Conservation (phyloP, 805 yeast species). For the Yamadazyma philogaea region DNA sequence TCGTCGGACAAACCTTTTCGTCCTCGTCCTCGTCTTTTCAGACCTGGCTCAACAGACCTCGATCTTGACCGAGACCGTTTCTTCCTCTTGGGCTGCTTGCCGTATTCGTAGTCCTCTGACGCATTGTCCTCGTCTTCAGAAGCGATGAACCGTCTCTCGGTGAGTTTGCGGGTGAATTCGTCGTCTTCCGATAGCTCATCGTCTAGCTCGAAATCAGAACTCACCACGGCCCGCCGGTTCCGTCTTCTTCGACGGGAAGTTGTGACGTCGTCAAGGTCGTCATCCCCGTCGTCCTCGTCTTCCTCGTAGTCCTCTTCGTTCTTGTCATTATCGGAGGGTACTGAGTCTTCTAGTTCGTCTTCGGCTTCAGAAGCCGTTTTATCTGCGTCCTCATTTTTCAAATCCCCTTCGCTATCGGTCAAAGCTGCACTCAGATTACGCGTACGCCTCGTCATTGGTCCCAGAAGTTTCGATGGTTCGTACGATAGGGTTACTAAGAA, state of each 20-base stretch:
- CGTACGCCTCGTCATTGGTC: conserved; percentile 16
- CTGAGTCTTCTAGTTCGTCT: conserved; percentile 8
- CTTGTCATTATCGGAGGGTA: conserved; percentile 17
- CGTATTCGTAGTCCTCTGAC: conserved; percentile 22
- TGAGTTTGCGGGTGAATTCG: conserved; percentile 28
- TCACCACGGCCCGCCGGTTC: conserved; percentile 8
- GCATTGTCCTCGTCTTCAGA: conserved; percentile 30
- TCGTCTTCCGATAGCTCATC: conserved; percentile 20
- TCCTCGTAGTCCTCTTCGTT: conserved; percentile 21
- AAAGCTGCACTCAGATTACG: conserved; percentile 1
- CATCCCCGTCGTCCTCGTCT: conserved; percentile 13
- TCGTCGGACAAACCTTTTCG: not conserved
- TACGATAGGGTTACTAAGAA: conserved; percentile 16
- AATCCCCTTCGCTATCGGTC: conserved; percentile 15
- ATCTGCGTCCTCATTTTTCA: conserved; percentile 15
- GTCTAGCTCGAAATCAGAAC: conserved; percentile 22
- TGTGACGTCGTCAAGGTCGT: conserved; percentile 13
- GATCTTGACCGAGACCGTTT: conserved; percentile 19
- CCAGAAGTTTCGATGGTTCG: conserved; percentile 10
- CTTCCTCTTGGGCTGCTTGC: conserved; percentile 10
- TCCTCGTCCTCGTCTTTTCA: conserved; percentile 14
- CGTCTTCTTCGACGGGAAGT: not conserved
- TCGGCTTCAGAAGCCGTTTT: conserved; percentile 10
- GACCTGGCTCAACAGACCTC: conserved; percentile 20
- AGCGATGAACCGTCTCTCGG: conserved; percentile 35